Percentiles rank a stretch among this genome's conserved stretches.
Evolutionary conservation across 164 flowering plant species (phyloP).

Genomic region (Nelumbo lutea): DNA sequence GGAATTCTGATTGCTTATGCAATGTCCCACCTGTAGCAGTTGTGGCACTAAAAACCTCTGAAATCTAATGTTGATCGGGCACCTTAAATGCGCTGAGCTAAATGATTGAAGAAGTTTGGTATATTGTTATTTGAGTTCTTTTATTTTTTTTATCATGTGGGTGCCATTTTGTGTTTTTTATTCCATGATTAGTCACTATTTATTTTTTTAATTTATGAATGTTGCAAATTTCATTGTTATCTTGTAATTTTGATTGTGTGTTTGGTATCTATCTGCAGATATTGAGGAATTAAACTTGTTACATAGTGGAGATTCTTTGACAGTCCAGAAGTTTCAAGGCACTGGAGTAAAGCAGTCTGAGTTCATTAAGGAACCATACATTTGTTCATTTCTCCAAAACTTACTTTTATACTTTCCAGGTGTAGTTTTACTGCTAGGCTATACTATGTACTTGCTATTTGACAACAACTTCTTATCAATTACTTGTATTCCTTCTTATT

Average conservation of each 20-base stretch:
- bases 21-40: too few species aligned
- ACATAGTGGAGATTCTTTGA: constrained; percentile 16
- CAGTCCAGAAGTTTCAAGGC: constrained; percentile 17
- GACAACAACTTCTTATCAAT: too few species aligned
- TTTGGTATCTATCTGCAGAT: constrained; percentile 36
- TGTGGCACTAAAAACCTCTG: background rate
- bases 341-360: constrained; percentile 41
- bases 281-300: constrained; percentile 37
- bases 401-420: constrained; percentile 75
- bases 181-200: background rate
- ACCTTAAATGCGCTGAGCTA: background rate
- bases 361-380: constrained; percentile 45
- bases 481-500: too few species aligned
- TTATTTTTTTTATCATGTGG: background rate
- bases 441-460: background rate
- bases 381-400: constrained; percentile 40
- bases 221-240: background rate
- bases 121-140: background rate
- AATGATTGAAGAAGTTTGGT: too few species aligned
- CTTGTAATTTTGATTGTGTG: constrained; percentile 1
- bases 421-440: constrained; percentile 16
- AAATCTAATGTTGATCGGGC: background rate
- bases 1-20: too few species aligned
- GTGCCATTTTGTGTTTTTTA: too few species aligned
- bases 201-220: too few species aligned